Percentiles rank a stretch among this genome's conserved stretches.
Evolutionary conservation across 2,329 filamentous ascomycete species (phyloP).

Genomic region (Neurospora sp.): DNA sequence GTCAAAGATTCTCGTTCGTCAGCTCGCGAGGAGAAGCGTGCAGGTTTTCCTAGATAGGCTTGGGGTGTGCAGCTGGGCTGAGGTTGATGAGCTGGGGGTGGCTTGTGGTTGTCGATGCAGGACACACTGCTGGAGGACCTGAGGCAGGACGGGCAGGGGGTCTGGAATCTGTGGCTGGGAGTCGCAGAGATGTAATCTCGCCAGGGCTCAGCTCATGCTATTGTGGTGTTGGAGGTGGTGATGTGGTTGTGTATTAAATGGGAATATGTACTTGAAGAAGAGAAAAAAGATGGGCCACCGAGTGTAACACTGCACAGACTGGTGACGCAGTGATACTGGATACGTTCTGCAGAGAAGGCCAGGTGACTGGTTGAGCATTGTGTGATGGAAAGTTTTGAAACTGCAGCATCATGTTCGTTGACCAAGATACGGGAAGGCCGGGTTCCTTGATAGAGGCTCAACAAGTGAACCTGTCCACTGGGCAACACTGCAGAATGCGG

Average conservation of each 20-base stretch:
- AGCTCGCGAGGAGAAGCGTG: neutral
- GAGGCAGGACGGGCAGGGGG: neutral
- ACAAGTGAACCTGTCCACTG: neutral
- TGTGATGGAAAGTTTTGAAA: neutral
- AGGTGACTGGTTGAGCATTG: neutral
- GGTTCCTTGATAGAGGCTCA: neutral
- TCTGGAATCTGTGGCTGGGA: conserved; percentile 7
- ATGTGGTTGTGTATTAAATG: neutral
- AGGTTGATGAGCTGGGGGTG: neutral
- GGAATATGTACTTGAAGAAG: neutral
- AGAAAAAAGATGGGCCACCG: neutral
- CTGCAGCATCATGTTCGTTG: neutral
- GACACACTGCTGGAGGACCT: neutral
- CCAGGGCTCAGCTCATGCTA: conserved; percentile 12
- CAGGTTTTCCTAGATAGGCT: neutral
- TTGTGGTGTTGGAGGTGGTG: conserved; percentile 2
- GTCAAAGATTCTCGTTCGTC: neutral
- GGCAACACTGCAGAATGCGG: neutral
- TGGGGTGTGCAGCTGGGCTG: neutral
- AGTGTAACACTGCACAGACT: neutral
- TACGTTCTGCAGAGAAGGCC: neutral
- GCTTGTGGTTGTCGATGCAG: neutral
- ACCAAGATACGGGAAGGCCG: neutral
- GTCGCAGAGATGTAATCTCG: conserved; percentile 18
- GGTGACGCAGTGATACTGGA: neutral